phyloP scores from a whole-genome alignment of 139 green algal species.

The Coelastrella sp. region DNA sequence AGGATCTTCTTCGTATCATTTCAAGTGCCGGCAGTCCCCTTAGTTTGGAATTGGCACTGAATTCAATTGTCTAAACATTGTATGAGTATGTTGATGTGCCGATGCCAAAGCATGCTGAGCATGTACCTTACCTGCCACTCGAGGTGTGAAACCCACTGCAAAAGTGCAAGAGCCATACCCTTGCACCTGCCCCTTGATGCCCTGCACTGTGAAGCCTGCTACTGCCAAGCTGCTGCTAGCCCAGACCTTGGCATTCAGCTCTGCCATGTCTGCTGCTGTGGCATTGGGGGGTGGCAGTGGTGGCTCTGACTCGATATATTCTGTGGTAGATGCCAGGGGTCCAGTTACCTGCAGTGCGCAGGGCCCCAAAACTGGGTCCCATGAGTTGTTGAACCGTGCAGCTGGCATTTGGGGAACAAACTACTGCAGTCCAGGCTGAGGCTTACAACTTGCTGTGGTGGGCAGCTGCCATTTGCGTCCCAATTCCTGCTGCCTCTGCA shows the following conservation, averaged over 20 bases:
- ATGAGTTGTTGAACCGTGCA: background rate
- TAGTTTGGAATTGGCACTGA: too few relatives aligned
- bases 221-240: conserved; percentile 23
- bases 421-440: background rate
- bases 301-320: conserved; percentile 1
- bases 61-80: too few relatives aligned
- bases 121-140: background rate
- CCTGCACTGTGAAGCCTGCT: conserved; percentile 51
- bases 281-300: conserved; percentile 17
- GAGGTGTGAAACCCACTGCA: conserved; percentile 55
- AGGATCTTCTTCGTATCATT: too few relatives aligned
- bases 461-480: background rate
- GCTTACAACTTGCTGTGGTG: background rate
- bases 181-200: conserved; percentile 42
- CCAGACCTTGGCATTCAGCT: conserved; percentile 1
- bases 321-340: conserved; percentile 17
- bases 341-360: conserved; percentile 28
- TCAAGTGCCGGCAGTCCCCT: too few relatives aligned
- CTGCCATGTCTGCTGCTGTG: conserved; percentile 36
- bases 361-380: background rate
- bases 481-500: too few relatives aligned
- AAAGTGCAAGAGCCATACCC: conserved; percentile 55
- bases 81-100: too few relatives aligned
- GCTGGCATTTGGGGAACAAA: background rate
- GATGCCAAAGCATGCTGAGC: too few relatives aligned